Evolutionary conservation across 805 yeast species (phyloP).

Genomic region (Myxozyma mucilagina): DNA sequence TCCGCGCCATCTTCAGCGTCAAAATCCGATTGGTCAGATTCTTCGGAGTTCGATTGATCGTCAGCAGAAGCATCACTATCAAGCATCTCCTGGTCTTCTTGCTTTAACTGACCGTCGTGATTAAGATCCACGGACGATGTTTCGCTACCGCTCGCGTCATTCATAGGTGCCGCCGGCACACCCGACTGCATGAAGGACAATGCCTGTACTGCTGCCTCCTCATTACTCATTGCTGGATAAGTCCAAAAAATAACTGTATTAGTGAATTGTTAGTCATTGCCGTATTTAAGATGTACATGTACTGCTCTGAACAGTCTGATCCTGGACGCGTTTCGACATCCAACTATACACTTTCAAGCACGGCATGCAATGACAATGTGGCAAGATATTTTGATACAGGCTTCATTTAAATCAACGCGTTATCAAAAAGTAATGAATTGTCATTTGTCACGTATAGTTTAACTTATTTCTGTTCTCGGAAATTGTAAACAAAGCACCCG

Average conservation of each 20-base stretch:
- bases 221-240: constrained; percentile 11
- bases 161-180: neutral
- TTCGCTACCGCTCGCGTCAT: constrained; percentile 14
- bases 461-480: neutral
- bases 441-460: neutral
- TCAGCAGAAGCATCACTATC: constrained; percentile 1
- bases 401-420: neutral
- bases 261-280: neutral
- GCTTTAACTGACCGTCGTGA: neutral
- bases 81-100: neutral
- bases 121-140: constrained; percentile 2
- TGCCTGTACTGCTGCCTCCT: constrained; percentile 26
- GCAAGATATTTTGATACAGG: neutral
- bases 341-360: neutral
- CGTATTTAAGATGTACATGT: neutral
- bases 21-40: constrained; percentile 10
- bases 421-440: neutral
- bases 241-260: neutral
- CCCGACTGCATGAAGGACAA: constrained; percentile 27
- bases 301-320: neutral
- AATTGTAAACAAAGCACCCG: neutral
- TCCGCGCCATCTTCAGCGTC: constrained; percentile 4
- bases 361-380: neutral
- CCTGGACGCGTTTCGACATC: neutral
- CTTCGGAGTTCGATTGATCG: constrained; percentile 1